These are phyloP conservation scores for Fusarium tuaranense DNA, from an alignment of 2,329 filamentous ascomycete genomes.

Conservation along the genomic window DNA sequence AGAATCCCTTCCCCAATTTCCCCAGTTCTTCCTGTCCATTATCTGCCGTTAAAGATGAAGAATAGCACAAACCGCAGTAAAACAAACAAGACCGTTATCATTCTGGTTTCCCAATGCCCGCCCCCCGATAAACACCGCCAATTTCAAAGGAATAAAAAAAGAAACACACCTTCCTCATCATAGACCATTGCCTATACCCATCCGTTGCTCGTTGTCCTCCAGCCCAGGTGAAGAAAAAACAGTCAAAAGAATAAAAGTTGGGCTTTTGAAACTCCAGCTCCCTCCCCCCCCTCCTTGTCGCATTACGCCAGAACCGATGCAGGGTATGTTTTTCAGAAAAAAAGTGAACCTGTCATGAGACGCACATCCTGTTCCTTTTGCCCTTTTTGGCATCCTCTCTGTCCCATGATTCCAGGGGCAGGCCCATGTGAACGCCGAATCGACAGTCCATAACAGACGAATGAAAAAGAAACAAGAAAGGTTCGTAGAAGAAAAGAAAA, in stretches of 20 bases:
- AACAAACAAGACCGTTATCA: constrained; percentile 35
- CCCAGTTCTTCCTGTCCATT: constrained; percentile 22
- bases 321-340: constrained; percentile 45
- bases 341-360: constrained; percentile 34
- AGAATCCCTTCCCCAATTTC: constrained; percentile 31
- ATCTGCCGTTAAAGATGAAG: constrained; percentile 8
- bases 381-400: constrained; percentile 22
- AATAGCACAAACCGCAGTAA: constrained; percentile 13
- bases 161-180: constrained; percentile 6
- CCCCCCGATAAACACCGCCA: constrained; percentile 8
- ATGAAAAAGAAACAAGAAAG: constrained; percentile 20
- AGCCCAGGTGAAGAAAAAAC: constrained; percentile 13
- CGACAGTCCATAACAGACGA: constrained; percentile 5
- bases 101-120: constrained; percentile 33
- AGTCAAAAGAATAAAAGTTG: constrained; percentile 18
- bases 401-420: constrained; percentile 18
- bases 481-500: constrained; percentile 12
- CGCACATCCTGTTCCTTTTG: constrained; percentile 29
- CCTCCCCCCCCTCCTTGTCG: constrained; percentile 20
- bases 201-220: constrained; percentile 1
- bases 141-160: not conserved
- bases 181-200: not conserved
- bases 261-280: constrained; percentile 37
- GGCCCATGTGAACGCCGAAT: constrained; percentile 35
- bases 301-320: constrained; percentile 44